These are phyloP conservation scores for Vitis riparia DNA, from an alignment of 164 flowering plant species.

Conservation along the genomic window DNA sequence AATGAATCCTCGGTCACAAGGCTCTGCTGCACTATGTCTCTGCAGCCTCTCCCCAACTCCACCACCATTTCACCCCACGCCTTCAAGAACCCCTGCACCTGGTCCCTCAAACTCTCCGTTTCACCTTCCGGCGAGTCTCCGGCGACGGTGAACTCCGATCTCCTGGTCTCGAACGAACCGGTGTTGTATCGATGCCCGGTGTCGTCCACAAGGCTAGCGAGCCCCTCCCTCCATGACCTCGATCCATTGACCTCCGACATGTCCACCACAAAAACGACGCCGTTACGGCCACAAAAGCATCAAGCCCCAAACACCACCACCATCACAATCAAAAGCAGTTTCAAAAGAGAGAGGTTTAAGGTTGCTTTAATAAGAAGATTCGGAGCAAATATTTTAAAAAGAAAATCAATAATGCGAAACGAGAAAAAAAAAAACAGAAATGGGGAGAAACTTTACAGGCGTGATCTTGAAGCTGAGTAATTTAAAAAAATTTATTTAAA, in stretches of 20 bases:
- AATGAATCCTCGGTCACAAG: slow-evolving; percentile 67
- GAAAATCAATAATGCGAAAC: slow-evolving; percentile 6
- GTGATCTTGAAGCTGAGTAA: slow-evolving; percentile 27
- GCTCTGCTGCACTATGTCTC: slow-evolving; percentile 70
- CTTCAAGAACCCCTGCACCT: slow-evolving; percentile 63
- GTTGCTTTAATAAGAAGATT: background rate
- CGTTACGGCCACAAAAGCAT: background rate
- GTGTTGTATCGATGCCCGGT: slow-evolving; percentile 39
- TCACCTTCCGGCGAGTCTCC: slow-evolving; percentile 10
- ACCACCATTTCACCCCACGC: slow-evolving; percentile 73
- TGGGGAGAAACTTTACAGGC: slow-evolving; percentile 22
- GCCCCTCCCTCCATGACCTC: slow-evolving; percentile 65
- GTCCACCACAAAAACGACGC: background rate
- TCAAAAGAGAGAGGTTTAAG: background rate
- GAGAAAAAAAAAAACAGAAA: background rate
- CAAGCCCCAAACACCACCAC: background rate
- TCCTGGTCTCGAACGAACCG: slow-evolving; percentile 14
- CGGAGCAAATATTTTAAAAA: background rate
- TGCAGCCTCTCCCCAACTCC: slow-evolving; percentile 78
- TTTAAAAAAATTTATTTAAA: background rate
- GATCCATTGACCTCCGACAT: slow-evolving; percentile 47
- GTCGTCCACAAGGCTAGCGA: slow-evolving; percentile 60
- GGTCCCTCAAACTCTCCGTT: slow-evolving; percentile 64
- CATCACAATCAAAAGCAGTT: background rate
- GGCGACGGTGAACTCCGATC: slow-evolving; percentile 5